phyloP scores from a whole-genome alignment of 2,329 filamentous ascomycete species.

The Septoria linicola region DNA sequence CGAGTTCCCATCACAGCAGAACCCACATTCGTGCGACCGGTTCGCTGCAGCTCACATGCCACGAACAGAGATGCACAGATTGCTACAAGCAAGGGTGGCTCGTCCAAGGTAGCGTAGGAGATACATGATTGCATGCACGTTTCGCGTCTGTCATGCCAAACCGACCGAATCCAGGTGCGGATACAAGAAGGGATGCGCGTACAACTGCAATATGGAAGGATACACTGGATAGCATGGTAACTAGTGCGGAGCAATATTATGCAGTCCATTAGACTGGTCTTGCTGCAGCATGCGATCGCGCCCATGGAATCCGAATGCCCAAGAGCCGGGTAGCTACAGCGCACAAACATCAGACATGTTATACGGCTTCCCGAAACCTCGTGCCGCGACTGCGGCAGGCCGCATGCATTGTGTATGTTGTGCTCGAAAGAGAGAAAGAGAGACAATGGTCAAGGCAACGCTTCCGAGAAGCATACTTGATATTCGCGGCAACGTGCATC shows the following conservation, averaged over 20 bases:
- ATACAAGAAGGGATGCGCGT: neutral
- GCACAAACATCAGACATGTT: neutral
- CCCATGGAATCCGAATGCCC: neutral
- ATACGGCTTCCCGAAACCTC: constrained; percentile 6
- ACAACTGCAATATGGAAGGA: neutral
- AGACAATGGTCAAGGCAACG: neutral
- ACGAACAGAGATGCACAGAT: constrained; percentile 4
- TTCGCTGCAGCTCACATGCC: constrained; percentile 11
- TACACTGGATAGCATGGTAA: too few relatives aligned
- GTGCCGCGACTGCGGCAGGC: constrained; percentile 1
- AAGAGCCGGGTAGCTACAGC: neutral
- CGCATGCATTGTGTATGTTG: constrained; percentile 1
- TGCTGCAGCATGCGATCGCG: neutral
- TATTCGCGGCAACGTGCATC: neutral
- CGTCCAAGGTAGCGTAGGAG: neutral
- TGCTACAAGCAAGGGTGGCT: neutral
- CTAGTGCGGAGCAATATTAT: too few relatives aligned
- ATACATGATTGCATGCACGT: constrained; percentile 3
- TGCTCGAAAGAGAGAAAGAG: constrained; percentile 4
- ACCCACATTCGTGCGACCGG: constrained; percentile 14
- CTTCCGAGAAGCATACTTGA: neutral
- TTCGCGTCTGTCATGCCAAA: constrained; percentile 1
- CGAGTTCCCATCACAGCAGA: constrained; percentile 5
- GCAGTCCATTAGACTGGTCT: too few relatives aligned
- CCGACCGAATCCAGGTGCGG: neutral